phyloP scores from a whole-genome alignment of 1,139 yeast species.

The Barnettozyma hawaiiensis region DNA sequence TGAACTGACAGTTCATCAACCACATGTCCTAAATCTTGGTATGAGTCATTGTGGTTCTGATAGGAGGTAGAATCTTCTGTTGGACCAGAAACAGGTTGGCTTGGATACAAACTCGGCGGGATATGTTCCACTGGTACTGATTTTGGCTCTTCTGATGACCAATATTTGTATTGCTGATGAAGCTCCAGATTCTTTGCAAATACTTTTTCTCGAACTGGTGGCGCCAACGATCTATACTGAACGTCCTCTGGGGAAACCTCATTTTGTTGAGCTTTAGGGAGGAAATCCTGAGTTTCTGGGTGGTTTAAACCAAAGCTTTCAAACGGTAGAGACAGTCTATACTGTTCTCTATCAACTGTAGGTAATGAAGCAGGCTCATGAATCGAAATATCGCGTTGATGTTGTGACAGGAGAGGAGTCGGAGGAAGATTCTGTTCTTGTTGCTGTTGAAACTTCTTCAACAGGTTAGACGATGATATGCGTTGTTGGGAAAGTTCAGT shows the following conservation, averaged over 20 bases:
- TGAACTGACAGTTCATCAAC: constrained; percentile 31
- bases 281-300: constrained; percentile 2
- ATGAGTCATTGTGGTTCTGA: constrained; percentile 10
- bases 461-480: constrained; percentile 7
- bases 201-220: constrained; percentile 5
- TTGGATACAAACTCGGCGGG: background rate
- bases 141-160: constrained; percentile 1
- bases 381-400: background rate
- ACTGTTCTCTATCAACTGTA: constrained; percentile 25
- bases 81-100: background rate
- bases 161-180: constrained; percentile 1
- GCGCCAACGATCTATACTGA: constrained; percentile 9
- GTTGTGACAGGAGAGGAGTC: constrained; percentile 2
- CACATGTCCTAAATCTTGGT: constrained; percentile 24
- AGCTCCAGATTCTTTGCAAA: background rate
- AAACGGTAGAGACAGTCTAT: constrained; percentile 25
- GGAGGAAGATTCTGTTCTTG: constrained; percentile 2
- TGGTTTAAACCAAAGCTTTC: constrained; percentile 21
- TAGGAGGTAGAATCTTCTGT: background rate
- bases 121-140: constrained; percentile 4
- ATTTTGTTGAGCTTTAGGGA: background rate
- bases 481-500: constrained; percentile 5
- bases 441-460: constrained; percentile 12
- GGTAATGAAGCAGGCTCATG: constrained; percentile 19
- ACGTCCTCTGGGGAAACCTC: background rate